These are phyloP conservation scores for Penicillium nordicum DNA, from an alignment of 2,329 filamentous ascomycete genomes.

Conservation along the genomic window DNA sequence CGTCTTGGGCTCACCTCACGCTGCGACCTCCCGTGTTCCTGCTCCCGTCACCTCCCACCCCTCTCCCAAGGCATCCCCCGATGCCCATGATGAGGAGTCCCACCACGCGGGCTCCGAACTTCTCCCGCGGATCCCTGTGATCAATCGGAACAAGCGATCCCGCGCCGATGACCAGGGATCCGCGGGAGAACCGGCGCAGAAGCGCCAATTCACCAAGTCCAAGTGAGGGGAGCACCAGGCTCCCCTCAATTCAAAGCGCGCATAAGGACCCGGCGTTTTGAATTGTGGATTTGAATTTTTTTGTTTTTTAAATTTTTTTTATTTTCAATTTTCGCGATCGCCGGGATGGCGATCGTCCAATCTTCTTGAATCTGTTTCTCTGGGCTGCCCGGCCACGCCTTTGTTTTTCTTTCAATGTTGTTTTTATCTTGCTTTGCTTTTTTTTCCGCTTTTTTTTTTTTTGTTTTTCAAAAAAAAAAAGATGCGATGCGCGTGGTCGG, in stretches of 20 bases:
- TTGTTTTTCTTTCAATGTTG: constrained; percentile 1
- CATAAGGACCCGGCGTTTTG: constrained; percentile 9
- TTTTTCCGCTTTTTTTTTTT: constrained; percentile 2
- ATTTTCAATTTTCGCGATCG: neutral
- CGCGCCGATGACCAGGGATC: constrained; percentile 10
- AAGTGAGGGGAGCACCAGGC: constrained; percentile 5
- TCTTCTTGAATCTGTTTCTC: constrained; percentile 5
- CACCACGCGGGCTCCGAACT: constrained; percentile 2
- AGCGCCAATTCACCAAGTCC: constrained; percentile 15
- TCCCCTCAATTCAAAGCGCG: constrained; percentile 3
- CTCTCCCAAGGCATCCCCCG: neutral
- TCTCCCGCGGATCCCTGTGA: constrained; percentile 3
- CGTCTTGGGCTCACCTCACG: constrained; percentile 5
- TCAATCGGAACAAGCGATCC: constrained; percentile 13
- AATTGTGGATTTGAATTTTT: neutral
- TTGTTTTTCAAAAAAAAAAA: constrained; percentile 8
- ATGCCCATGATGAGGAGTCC: neutral
- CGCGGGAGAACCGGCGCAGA: constrained; percentile 10
- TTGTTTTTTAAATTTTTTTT: neutral
- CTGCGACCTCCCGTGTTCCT: neutral
- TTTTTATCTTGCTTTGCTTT: constrained; percentile 1
- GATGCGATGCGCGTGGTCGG: constrained; percentile 9
- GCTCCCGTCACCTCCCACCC: neutral
- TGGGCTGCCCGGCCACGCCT: constrained; percentile 2
- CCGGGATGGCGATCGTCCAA: neutral